Evolutionary conservation across 768 basidiomycete species (phyloP).

Genomic region (Imleria badia): DNA sequence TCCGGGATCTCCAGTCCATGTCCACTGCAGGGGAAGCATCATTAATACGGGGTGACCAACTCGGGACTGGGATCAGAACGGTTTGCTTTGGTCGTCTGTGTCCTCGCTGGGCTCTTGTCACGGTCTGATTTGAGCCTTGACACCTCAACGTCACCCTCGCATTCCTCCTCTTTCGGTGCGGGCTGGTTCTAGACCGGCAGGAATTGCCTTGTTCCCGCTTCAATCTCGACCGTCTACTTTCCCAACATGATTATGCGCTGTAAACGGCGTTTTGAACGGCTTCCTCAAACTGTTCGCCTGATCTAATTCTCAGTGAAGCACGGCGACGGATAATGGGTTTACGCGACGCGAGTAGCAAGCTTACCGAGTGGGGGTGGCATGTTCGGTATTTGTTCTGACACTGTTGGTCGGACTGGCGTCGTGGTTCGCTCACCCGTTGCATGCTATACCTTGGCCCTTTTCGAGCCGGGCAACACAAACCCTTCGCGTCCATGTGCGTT

Average conservation of each 20-base stretch:
- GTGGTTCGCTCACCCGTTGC: background rate
- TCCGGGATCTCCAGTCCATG: constrained; percentile 27
- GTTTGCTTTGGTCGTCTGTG: background rate
- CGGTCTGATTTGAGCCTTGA: constrained; percentile 8
- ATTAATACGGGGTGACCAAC: background rate
- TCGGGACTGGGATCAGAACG: too few species aligned
- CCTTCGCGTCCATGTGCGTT: constrained; percentile 10
- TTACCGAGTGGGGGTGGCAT: constrained; percentile 28
- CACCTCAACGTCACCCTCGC: constrained; percentile 8
- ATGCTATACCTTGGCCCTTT: constrained; percentile 21
- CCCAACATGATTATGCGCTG: constrained; percentile 25
- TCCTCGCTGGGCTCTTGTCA: background rate
- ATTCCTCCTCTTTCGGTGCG: background rate
- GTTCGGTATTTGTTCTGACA: background rate
- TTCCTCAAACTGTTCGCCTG: constrained; percentile 42
- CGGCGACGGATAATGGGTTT: background rate
- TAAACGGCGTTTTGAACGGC: constrained; percentile 54
- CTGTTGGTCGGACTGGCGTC: background rate
- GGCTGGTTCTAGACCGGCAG: background rate
- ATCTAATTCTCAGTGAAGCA: constrained; percentile 20
- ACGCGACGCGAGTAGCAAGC: background rate
- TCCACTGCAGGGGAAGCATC: background rate
- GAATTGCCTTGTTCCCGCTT: background rate
- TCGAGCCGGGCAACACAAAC: constrained; percentile 14
- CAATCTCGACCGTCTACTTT: background rate